Evolutionary conservation across 75 land plant genomes (phyloP).

Genomic region (Picea glauca): DNA sequence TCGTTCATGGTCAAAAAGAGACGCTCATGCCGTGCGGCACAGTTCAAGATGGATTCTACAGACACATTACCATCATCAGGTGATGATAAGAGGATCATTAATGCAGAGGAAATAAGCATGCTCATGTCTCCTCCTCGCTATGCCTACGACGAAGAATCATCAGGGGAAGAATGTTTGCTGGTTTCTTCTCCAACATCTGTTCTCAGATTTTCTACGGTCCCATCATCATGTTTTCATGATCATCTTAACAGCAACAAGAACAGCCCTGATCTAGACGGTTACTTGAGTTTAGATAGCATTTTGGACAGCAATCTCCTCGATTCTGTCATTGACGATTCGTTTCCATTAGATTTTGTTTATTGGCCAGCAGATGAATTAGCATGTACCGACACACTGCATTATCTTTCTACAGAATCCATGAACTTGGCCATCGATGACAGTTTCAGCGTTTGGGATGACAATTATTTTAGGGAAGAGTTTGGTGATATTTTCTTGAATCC

Average conservation of each 20-base stretch:
- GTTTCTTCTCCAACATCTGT: constrained; percentile 3
- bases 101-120: too few relatives aligned
- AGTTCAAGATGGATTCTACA: too few relatives aligned
- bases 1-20: too few relatives aligned
- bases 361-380: too few relatives aligned
- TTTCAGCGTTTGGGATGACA: neutral
- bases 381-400: neutral
- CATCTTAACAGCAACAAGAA: neutral
- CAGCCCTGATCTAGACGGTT: neutral
- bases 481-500: neutral
- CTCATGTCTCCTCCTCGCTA: too few relatives aligned
- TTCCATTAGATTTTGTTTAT: neutral
- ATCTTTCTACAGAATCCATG: neutral
- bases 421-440: neutral
- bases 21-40: too few relatives aligned
- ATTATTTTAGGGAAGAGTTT: neutral
- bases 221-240: too few relatives aligned
- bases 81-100: too few relatives aligned
- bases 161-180: neutral
- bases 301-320: neutral
- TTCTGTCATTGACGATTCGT: neutral
- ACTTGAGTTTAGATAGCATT: neutral
- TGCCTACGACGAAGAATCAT: constrained; percentile 8
- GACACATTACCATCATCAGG: too few relatives aligned
- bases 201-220: neutral